A percentile compares a stretch with the other conserved stretches of the same genome.
Evolutionary conservation across 768 basidiomycete genomes (phyloP).

Genomic region (Lactifluus pinguis): DNA sequence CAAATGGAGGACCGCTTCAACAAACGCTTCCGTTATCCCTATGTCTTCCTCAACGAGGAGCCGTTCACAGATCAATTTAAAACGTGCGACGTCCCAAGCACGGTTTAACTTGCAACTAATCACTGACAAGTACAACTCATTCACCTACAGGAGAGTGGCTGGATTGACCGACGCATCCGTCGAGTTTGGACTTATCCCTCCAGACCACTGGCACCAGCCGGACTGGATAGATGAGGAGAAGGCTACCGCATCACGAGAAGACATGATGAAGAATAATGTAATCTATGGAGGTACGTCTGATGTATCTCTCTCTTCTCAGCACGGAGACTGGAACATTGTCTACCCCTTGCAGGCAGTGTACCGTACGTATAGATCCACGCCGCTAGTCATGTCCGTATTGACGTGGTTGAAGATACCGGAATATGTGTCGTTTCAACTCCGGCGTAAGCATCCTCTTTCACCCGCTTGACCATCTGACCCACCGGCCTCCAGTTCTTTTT

Average conservation of each 20-base stretch:
- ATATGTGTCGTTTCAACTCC: slow-evolving; percentile 95
- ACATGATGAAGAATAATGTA: slow-evolving; percentile 49
- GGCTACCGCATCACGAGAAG: slow-evolving; percentile 38
- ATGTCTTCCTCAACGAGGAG: slow-evolving; percentile 80
- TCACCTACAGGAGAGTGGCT: slow-evolving; percentile 39
- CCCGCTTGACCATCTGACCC: not conserved
- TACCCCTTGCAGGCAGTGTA: slow-evolving; percentile 46
- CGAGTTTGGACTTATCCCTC: slow-evolving; percentile 71
- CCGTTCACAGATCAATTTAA: slow-evolving; percentile 69
- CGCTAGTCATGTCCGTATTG: not conserved
- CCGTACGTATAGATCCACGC: slow-evolving; percentile 39
- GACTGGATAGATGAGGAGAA: slow-evolving; percentile 53
- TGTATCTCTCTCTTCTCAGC: not conserved
- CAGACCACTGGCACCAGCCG: slow-evolving; percentile 75
- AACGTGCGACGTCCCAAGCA: slow-evolving; percentile 35
- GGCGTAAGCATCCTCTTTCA: slow-evolving; percentile 45
- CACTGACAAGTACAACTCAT: slow-evolving; percentile 17
- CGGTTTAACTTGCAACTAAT: not conserved
- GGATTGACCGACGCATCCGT: slow-evolving; percentile 54
- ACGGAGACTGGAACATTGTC: not conserved
- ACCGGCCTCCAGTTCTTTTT: slow-evolving; percentile 40
- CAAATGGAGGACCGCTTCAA: slow-evolving; percentile 56
- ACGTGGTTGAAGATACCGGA: slow-evolving; percentile 52
- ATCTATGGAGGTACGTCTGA: slow-evolving; percentile 40
- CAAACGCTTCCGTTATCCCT: slow-evolving; percentile 61